phyloP scores from a whole-genome alignment of 2,329 filamentous ascomycete species.

The Phoma sp. region DNA sequence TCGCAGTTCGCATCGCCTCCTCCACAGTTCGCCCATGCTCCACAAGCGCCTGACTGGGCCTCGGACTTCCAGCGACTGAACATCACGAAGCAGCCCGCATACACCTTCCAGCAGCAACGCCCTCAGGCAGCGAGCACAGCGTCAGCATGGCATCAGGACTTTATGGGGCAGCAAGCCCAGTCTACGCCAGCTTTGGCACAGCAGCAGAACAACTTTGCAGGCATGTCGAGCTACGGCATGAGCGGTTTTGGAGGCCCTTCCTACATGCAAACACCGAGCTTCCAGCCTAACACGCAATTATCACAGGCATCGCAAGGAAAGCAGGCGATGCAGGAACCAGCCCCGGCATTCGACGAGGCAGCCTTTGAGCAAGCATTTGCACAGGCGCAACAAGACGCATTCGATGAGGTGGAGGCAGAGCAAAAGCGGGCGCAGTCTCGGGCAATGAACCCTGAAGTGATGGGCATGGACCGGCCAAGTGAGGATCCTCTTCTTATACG shows the following conservation, averaged over 20 bases:
- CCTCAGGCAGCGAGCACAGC: constrained; percentile 40
- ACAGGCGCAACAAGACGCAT: constrained; percentile 52
- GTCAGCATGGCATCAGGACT: constrained; percentile 67
- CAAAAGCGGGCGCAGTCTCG: constrained; percentile 21
- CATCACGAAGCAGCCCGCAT: constrained; percentile 48
- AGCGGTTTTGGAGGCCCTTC: constrained; percentile 32
- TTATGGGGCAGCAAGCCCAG: constrained; percentile 53
- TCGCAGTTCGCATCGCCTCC: constrained; percentile 50
- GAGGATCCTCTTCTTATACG: constrained; percentile 42
- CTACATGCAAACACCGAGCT: constrained; percentile 33
- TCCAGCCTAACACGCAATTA: constrained; percentile 25
- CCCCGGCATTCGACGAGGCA: constrained; percentile 59
- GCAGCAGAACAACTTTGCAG: constrained; percentile 35
- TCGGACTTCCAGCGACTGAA: constrained; percentile 57
- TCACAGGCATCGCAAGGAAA: constrained; percentile 42
- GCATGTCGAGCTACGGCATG: constrained; percentile 38
- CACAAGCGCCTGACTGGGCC: constrained; percentile 54
- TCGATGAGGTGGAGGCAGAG: constrained; percentile 30
- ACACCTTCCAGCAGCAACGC: constrained; percentile 57
- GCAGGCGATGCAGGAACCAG: constrained; percentile 42
- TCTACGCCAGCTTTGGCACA: constrained; percentile 38
- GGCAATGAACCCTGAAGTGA: constrained; percentile 23
- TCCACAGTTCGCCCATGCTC: constrained; percentile 41
- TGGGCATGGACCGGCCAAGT: constrained; percentile 30
- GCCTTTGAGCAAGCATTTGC: constrained; percentile 64